Evolutionary conservation across 2,329 filamentous ascomycete species (phyloP).

Genomic region (Colletotrichum melonis): DNA sequence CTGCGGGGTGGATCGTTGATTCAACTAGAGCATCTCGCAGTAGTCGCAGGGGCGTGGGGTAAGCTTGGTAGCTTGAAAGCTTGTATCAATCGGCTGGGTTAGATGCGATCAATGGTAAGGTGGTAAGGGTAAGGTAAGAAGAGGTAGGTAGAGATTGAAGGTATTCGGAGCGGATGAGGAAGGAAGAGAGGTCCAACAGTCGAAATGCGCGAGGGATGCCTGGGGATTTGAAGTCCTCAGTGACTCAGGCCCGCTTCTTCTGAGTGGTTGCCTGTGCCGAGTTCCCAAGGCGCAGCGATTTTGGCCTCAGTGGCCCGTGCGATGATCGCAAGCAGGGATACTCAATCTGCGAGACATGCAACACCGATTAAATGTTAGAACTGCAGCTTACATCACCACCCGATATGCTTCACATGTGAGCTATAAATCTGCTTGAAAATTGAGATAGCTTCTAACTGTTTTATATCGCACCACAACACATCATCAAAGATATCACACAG

Average conservation of each 20-base stretch:
- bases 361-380: conserved; percentile 23
- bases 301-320: conserved; percentile 37
- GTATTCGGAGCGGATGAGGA: conserved; percentile 31
- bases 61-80: not conserved
- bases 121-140: not conserved
- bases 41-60: not conserved
- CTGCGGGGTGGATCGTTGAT: not conserved
- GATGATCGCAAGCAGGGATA: not conserved
- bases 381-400: not conserved
- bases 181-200: not conserved
- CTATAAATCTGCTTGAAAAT: not conserved
- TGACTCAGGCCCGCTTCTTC: conserved; percentile 17
- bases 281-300: conserved; percentile 30
- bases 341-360: not conserved
- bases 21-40: conserved; percentile 28
- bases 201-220: conserved; percentile 32
- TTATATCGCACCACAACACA: too few relatives aligned
- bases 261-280: conserved; percentile 22
- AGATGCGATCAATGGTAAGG: not conserved
- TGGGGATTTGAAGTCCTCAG: conserved; percentile 33
- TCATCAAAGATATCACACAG: accelerated
- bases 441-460: accelerated
- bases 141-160: conserved; percentile 5
- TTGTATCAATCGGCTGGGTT: conserved; percentile 1
- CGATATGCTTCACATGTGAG: not conserved